These are phyloP conservation scores for Candida nonsorbophila DNA, from an alignment of 805 yeast species.

Conservation along the genomic window DNA sequence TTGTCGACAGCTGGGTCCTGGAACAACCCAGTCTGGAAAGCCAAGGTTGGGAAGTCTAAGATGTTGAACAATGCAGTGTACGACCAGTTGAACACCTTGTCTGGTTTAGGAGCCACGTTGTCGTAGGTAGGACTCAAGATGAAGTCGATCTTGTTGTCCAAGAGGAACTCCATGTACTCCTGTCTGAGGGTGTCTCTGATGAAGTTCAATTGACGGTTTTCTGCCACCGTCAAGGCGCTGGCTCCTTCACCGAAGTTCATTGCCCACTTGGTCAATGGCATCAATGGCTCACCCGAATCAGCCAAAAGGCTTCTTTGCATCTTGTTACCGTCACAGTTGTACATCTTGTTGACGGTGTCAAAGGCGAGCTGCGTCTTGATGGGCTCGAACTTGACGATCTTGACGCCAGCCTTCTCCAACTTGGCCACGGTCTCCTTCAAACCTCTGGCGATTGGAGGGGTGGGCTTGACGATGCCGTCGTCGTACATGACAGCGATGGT, in stretches of 20 bases:
- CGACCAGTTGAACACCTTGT: conserved; percentile 68
- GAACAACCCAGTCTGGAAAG: conserved; percentile 55
- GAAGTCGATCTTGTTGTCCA: conserved; percentile 55
- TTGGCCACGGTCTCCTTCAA: conserved; percentile 49
- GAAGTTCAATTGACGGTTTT: conserved; percentile 50
- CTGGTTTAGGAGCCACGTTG: conserved; percentile 68
- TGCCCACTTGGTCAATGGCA: conserved; percentile 58
- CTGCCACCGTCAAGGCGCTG: conserved; percentile 38
- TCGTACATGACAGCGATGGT: conserved; percentile 61
- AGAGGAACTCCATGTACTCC: conserved; percentile 50
- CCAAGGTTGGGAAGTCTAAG: conserved; percentile 64
- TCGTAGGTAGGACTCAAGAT: conserved; percentile 64
- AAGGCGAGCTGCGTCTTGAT: conserved; percentile 54
- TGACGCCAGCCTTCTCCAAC: conserved; percentile 54
- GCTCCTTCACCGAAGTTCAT: conserved; percentile 58
- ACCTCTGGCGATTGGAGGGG: conserved; percentile 59
- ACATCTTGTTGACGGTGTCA: conserved; percentile 53
- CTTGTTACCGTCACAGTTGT: conserved; percentile 64
- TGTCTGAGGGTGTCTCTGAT: conserved; percentile 56
- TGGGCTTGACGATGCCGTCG: conserved; percentile 62
- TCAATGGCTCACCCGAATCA: conserved; percentile 66
- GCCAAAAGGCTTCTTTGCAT: conserved; percentile 47
- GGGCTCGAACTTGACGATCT: conserved; percentile 51
- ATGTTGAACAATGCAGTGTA: conserved; percentile 73
- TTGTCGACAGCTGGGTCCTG: conserved; percentile 53